These are phyloP conservation scores for Penicillium paneum DNA, from an alignment of 2,329 filamentous ascomycete species.

Conservation along the genomic window DNA sequence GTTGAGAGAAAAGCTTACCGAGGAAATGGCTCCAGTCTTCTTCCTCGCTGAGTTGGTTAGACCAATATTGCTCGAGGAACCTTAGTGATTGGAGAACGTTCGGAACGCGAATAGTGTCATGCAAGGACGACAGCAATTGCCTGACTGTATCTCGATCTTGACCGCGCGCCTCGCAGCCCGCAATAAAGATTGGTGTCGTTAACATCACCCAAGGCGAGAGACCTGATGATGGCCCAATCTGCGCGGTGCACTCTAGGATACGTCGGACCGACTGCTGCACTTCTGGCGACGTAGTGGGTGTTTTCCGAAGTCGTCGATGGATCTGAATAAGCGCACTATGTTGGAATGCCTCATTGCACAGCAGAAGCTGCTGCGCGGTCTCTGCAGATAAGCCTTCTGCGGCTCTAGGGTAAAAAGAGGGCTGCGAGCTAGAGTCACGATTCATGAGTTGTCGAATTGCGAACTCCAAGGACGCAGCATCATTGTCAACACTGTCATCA, in stretches of 20 bases:
- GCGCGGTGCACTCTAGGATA: constrained; percentile 40
- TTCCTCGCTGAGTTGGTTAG: constrained; percentile 31
- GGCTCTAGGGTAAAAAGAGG: constrained; percentile 38
- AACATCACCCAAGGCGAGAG: constrained; percentile 44
- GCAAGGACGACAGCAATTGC: constrained; percentile 32
- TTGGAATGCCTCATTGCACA: constrained; percentile 45
- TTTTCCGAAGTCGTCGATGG: constrained; percentile 36
- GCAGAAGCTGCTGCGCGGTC: constrained; percentile 35
- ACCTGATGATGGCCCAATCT: constrained; percentile 39
- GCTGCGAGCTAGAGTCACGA: constrained; percentile 27
- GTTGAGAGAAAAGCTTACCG: constrained; percentile 25
- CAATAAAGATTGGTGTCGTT: constrained; percentile 45
- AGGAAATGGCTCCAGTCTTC: constrained; percentile 41
- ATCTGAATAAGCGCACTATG: constrained; percentile 46
- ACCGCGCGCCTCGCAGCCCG: constrained; percentile 41
- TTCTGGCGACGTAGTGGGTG: constrained; percentile 27
- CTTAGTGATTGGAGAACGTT: constrained; percentile 43
- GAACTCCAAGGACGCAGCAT: constrained; percentile 34
- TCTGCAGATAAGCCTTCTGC: constrained; percentile 32
- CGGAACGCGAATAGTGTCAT: constrained; percentile 41
- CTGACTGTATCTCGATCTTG: constrained; percentile 37
- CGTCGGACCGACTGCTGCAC: constrained; percentile 38
- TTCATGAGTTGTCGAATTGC: constrained; percentile 36
- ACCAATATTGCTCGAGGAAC: constrained; percentile 42
- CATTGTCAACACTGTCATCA: constrained; percentile 22